Evolutionary conservation across 768 basidiomycete genomes (phyloP).

Genomic region (Chalciporus piperatus): DNA sequence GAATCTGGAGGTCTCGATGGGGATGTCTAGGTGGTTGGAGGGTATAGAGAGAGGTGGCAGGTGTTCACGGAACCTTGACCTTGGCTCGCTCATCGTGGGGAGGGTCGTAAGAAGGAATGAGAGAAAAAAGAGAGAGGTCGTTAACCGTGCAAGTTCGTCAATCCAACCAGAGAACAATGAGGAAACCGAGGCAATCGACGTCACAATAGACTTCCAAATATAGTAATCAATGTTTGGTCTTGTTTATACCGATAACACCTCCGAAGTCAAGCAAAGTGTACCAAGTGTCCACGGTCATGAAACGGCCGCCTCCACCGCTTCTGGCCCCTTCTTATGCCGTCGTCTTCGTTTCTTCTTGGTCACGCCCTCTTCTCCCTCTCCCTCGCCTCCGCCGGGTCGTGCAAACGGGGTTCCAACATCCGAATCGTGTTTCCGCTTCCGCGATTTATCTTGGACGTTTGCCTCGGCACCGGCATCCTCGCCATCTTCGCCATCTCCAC

Average conservation of each 20-base stretch:
- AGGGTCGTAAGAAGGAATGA: background rate
- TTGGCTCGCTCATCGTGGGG: conserved; percentile 23
- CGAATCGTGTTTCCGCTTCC: conserved; percentile 18
- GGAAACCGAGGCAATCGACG: no score
- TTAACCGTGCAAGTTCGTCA: background rate
- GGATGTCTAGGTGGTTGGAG: conserved; percentile 8
- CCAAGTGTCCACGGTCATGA: background rate
- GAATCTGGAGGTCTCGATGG: conserved; percentile 38
- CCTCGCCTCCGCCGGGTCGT: conserved; percentile 13
- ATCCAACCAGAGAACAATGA: conserved; percentile 20
- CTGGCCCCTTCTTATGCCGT: conserved; percentile 35
- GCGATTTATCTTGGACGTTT: background rate
- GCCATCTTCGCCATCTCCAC: conserved; percentile 2
- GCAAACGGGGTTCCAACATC: background rate
- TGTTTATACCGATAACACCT: background rate
- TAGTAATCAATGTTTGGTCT: conserved; percentile 8
- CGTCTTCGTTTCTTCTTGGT: conserved; percentile 41
- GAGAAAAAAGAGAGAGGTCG: conserved; percentile 8
- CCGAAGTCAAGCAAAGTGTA: no score
- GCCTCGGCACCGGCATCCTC: background rate
- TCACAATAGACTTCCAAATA: conserved; percentile 19
- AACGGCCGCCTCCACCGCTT: background rate
- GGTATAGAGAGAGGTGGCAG: conserved; percentile 23
- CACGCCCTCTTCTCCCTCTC: conserved; percentile 5
- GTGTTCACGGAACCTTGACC: conserved; percentile 33